Evolutionary conservation across 192 early-diverging fungal genomes (phyloP), one percentile per base, ranked within the genome.

Genomic region (Geranomyces variabilis): DNA sequence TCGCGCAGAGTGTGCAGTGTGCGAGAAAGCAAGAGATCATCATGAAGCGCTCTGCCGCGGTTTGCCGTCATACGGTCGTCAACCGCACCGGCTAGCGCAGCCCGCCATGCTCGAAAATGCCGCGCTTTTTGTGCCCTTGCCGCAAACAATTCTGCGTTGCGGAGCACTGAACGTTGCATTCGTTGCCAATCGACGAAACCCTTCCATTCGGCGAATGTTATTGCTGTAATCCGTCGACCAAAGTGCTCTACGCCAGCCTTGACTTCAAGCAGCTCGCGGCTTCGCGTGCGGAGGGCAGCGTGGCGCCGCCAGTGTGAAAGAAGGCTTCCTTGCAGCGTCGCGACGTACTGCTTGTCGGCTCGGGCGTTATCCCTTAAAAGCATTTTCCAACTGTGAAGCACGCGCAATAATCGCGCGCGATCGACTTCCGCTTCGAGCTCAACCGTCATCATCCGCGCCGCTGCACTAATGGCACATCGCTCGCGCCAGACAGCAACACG

Each of bases 171-270:
- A 7, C 36, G 36, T 15, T 53, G n/a, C 4, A 15, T 53, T 41
- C 45, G 33, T 21, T 30, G 19, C 33, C 43, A 22, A 8, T 46
- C n/a, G 22, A 66, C 64, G 22, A 66, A 66, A 1, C 33, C 33
- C 24, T 66, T 66, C 64, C 64, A 66, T 26, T 41, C 64, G 17
- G 41, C n/a, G 13, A 66, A 66, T 19, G 29, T 24, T 22, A 41
- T 22, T 0, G 33, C 33, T 47, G 31, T 66, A 21, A 66, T 47
- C n/a, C 64, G 64, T 29, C 45, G 26, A 21, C 21, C 43, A 47
- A 66, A 66, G 45, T 66, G 29, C 43, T 46, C 45, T 13, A 47
- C 29, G 22, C 64, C 64, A 43, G 2, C 45, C 26, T 66, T 66
- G 43, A 66, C 64, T 48, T 66, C 41, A 9, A 24, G 33, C 36